Evolutionary conservation across 345 rosid species (phyloP), one percentile per base, ranked within the genome.

Genomic region (Excoecaria cochinchinensis): DNA sequence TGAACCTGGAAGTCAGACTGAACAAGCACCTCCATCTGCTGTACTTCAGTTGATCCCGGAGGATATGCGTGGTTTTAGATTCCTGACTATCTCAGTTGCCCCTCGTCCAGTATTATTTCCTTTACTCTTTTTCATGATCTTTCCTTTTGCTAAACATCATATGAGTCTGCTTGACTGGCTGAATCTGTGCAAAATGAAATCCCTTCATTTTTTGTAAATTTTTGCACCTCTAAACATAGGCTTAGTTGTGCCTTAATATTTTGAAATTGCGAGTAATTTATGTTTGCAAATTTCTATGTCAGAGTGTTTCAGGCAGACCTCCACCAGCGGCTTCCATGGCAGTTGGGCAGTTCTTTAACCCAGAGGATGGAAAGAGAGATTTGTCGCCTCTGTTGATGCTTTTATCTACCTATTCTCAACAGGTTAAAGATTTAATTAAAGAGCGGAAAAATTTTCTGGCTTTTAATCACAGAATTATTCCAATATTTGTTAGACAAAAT

Each of bases 301-400:
- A 95, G 99, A 86, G 89, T 50, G 61, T 89, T 83, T 91, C 97
- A 57, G 98, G 98, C 76, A 86, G 95, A 83, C 99, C 99, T 82
- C 99, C 99, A 62, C 97, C 97, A n/a, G 94, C 97, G 56, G 89
- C 90, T 80, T 95, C 99, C 73, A 93, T 95, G 99, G 98, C 91
- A 76, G 93, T 95, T 79, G 99, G 99, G 52, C 99, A 95, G 82
- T 95, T 95, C 87, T 93, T 89, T 82, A 87, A 93, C 80, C 98
- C 97, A 62, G 70, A 84, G 68, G 92, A 93, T 76, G 98, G 99
- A 73, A 74, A 85, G 70, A 78, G 76, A 77, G 92, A 86, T 58
- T 79, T 91, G 75, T 87, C 97, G 79, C 84, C 89, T 79, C 85
- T 78, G 51, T 82, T 78, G 15, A 87, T 89, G 92, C 90, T 95